Evolutionary conservation across 345 rosid genomes (phyloP), one percentile per base, ranked within the genome.

Genomic region (Reutealis trisperma): DNA sequence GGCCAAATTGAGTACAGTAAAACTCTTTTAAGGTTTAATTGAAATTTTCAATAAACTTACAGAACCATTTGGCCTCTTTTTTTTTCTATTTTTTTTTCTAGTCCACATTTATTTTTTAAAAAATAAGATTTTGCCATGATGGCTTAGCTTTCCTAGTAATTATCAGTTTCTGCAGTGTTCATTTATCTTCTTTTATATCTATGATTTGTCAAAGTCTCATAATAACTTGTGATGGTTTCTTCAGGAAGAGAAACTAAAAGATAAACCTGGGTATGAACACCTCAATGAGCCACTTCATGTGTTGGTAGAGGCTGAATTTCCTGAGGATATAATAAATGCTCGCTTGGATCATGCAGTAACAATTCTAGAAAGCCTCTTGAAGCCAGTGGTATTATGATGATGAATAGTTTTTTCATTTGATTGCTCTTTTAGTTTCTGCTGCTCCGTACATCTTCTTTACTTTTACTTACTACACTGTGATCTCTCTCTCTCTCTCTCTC

Each of bases 261-360:
- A 91, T 66, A 96, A 93, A 83, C 94, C 94, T 45, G 98, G 97
- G 61, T 96, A 93, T 34, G 96, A 96, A 84, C 99, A 96, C 84
- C 98, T 93, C 18, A 87, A 89, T 30, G 97, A 96, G 85, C 97
- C 91, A 8, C 83, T 93, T 74, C 98, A 96, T 67, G 86, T 96
- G 44, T 80, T 96, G 81, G 88, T 96, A 69, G 99, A 92, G 85
- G 99, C 97, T 15, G 99, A 92, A 81, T 94, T 92, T 82, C 94
- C 94, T 0, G 98, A 93, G 83, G 94, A 91, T 82, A 78, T 87
- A 71, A 84, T 96, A 75, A 87, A 96, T 81, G 69, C 89, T 32
- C 89, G 88, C 41, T 70, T 96, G 85, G 94, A 92, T 45, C 85
- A 89, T 55, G 99, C 99, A 5, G 84, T 92, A 55, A 78, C 90